Conservation (phyloP, 805 yeast genomes). For the Danielia oregonensis region DNA sequence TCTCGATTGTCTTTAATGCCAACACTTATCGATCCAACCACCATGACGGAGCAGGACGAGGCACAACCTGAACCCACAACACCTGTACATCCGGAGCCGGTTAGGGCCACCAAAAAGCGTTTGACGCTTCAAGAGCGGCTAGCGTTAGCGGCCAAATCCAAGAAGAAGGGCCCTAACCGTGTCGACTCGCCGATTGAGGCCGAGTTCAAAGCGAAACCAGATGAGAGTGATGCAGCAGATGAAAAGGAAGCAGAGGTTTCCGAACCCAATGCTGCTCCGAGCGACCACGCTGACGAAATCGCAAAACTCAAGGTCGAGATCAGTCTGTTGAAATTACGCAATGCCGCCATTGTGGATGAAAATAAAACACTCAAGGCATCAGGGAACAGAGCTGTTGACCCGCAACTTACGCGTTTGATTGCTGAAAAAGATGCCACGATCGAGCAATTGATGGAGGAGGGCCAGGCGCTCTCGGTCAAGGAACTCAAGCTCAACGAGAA, state of each 20-base stretch:
- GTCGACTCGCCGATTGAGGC: neutral
- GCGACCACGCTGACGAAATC: neutral
- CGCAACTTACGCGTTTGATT: slow-evolving; percentile 25
- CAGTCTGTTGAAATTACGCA: slow-evolving; percentile 1
- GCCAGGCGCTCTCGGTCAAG: slow-evolving; percentile 63
- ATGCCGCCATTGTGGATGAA: neutral
- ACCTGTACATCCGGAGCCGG: neutral
- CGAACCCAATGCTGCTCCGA: neutral
- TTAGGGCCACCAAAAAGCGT: slow-evolving; percentile 41
- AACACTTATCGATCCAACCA: neutral
- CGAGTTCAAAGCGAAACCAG: neutral
- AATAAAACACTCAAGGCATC: slow-evolving; percentile 2
- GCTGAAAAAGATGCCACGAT: slow-evolving; percentile 58
- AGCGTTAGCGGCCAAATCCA: slow-evolving; percentile 70
- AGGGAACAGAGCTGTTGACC: neutral
- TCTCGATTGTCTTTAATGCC: neutral
- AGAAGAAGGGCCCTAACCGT: slow-evolving; percentile 21
- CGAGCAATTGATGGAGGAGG: slow-evolving; percentile 67
- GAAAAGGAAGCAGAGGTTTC: neutral
- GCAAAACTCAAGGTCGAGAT: neutral
- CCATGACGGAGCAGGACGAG: neutral
- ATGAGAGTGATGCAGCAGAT: neutral
- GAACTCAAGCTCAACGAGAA: slow-evolving; percentile 68
- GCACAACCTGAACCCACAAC: neutral
- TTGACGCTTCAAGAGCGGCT: slow-evolving; percentile 80